Conservation (phyloP, 352 stramenopile genomes). For the Pythium guiyangense region DNA sequence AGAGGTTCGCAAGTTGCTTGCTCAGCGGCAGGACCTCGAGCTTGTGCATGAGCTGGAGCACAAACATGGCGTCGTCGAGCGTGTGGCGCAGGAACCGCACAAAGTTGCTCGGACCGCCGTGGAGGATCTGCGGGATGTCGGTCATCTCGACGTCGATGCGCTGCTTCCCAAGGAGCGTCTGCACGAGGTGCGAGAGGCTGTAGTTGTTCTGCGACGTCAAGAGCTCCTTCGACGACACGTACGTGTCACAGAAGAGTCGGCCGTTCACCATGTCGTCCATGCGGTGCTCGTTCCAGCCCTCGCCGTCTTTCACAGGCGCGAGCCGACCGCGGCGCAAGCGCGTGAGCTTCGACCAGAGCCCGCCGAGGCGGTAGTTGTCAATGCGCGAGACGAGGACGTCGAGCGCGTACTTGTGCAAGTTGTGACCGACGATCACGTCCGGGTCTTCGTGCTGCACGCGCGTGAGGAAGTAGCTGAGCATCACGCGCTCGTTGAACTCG, state of each 20-base stretch:
- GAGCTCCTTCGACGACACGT: slow-evolving; percentile 96
- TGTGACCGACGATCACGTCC: slow-evolving; percentile 98
- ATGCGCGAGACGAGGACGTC: slow-evolving; percentile 96
- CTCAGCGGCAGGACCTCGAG: slow-evolving; percentile 98
- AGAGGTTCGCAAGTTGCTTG: slow-evolving; percentile 98
- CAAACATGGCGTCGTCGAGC: slow-evolving; percentile 95
- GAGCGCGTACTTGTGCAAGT: slow-evolving; percentile 97
- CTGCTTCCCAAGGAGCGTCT: slow-evolving; percentile 87
- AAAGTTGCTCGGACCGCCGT: slow-evolving; percentile 86
- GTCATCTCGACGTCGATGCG: slow-evolving; percentile 93
- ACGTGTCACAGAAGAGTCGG: slow-evolving; percentile 97
- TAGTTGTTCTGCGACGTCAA: slow-evolving; percentile 97
- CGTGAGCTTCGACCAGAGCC: slow-evolving; percentile 81
- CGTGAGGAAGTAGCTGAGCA: slow-evolving; percentile 85
- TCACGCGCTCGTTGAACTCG: slow-evolving; percentile 79
- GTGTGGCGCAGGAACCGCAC: slow-evolving; percentile 94
- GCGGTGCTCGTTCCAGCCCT: slow-evolving; percentile 86
- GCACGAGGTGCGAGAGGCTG: slow-evolving; percentile 92
- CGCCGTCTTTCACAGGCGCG: slow-evolving; percentile 72
- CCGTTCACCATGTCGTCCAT: slow-evolving; percentile 91
- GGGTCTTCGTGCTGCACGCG: slow-evolving; percentile 96
- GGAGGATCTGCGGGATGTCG: slow-evolving; percentile 93
- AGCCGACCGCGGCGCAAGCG: slow-evolving; percentile 72
- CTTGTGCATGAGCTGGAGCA: slow-evolving; percentile 96
- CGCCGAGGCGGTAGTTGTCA: slow-evolving; percentile 88